phyloP scores from a whole-genome alignment of 202 grass and related monocot species.

The Hordeum pubiflorum region DNA sequence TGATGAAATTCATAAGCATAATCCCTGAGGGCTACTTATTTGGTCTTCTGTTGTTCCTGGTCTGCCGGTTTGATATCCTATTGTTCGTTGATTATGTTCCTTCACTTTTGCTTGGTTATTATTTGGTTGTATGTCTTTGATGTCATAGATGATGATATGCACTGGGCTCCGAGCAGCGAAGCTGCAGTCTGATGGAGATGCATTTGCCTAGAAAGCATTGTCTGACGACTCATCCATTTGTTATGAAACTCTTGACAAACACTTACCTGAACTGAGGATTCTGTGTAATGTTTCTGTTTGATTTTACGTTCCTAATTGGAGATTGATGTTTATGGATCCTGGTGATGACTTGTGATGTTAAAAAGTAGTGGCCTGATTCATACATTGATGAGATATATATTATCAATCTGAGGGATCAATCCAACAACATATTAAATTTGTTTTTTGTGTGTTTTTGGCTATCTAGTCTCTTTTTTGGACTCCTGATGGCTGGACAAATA shows the following conservation, averaged over 20 bases:
- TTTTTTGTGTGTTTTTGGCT: background rate
- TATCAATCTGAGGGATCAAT: constrained; percentile 33
- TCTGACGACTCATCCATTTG: constrained; percentile 26
- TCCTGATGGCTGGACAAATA: constrained; percentile 23
- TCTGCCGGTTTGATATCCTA: background rate
- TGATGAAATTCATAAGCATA: constrained; percentile 70
- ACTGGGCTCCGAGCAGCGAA: constrained; percentile 87
- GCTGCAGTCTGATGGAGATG: constrained; percentile 51
- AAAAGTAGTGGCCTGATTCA: constrained; percentile 49
- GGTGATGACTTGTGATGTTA: constrained; percentile 28
- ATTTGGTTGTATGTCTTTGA: background rate
- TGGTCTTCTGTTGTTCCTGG: background rate
- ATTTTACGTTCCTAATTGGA: background rate
- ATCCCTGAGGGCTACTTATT: constrained; percentile 38
- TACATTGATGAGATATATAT: constrained; percentile 11
- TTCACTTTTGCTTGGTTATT: background rate
- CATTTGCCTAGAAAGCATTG: constrained; percentile 88
- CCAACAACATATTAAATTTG: background rate
- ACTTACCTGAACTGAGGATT: no score
- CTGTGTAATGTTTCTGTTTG: background rate
- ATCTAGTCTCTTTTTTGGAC: background rate
- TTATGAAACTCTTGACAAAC: no score
- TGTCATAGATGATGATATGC: constrained; percentile 65
- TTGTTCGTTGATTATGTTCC: background rate
- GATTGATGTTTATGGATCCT: background rate